Evolutionary conservation across 176 grass and related monocot species (phyloP).

Genomic region (Pharus latifolius): DNA sequence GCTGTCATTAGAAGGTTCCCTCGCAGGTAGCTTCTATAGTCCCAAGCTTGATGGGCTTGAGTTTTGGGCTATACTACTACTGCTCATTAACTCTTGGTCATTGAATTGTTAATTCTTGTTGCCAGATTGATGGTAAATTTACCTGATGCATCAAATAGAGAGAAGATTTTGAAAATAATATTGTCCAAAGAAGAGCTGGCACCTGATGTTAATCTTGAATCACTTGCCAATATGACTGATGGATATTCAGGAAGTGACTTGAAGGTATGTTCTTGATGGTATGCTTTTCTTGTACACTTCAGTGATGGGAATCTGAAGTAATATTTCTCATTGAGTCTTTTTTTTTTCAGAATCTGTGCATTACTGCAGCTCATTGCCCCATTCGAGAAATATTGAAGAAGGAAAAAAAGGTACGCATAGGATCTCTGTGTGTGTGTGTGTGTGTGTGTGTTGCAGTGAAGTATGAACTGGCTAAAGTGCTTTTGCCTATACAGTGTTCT

Average conservation of each 20-base stretch:
- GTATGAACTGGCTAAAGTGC: neutral
- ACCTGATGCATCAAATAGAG: constrained; percentile 66
- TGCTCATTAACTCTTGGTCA: neutral
- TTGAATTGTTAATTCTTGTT: constrained; percentile 9
- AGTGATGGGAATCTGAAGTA: neutral
- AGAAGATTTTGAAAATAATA: constrained; percentile 60
- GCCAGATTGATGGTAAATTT: constrained; percentile 79
- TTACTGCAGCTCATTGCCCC: constrained; percentile 33
- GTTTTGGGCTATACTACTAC: neutral
- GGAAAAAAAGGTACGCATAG: constrained; percentile 47
- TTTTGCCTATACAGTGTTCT: no score
- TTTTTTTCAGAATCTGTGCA: constrained; percentile 55
- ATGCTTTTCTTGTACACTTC: neutral
- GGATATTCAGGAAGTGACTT: constrained; percentile 87
- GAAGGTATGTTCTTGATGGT: constrained; percentile 43
- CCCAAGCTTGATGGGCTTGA: neutral
- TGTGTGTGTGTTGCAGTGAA: neutral
- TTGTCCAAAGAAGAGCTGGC: constrained; percentile 56
- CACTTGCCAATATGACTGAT: constrained; percentile 61
- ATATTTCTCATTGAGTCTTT: neutral
- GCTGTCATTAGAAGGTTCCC: constrained; percentile 79
- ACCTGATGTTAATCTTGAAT: constrained; percentile 36
- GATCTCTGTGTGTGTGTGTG: neutral
- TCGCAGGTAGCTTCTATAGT: constrained; percentile 47
- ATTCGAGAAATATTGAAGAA: constrained; percentile 48